A percentile compares a stretch with the other conserved stretches of the same genome.
Evolutionary conservation across 768 basidiomycete genomes (phyloP).

Genomic region (Phylloporus sp.): DNA sequence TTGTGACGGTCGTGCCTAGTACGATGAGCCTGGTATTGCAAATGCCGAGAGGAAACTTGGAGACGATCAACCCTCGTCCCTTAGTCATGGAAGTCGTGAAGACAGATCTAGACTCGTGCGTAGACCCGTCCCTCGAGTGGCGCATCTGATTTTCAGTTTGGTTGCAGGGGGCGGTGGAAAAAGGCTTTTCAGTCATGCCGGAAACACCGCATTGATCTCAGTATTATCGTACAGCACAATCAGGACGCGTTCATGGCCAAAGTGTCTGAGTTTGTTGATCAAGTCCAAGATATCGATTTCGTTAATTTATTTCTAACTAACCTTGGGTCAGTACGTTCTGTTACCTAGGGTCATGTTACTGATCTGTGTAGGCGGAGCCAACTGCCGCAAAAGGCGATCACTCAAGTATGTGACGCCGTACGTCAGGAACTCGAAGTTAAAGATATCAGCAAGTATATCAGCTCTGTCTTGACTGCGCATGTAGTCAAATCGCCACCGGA

Average conservation of each 20-base stretch:
- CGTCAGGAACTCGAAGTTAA: constrained; percentile 64
- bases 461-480: constrained; percentile 87
- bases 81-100: constrained; percentile 83
- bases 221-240: constrained; percentile 80
- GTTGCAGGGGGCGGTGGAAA: constrained; percentile 62
- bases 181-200: constrained; percentile 89
- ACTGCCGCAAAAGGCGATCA: constrained; percentile 53
- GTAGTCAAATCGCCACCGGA: constrained; percentile 90
- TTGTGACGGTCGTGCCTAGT: constrained; percentile 84
- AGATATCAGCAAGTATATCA: constrained; percentile 77
- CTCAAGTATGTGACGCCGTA: constrained; percentile 71
- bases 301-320: constrained; percentile 88
- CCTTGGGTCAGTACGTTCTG: constrained; percentile 54
- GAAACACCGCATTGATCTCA: constrained; percentile 90
- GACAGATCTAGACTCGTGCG: constrained; percentile 61
- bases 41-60: constrained; percentile 96
- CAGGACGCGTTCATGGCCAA: constrained; percentile 58
- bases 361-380: constrained; percentile 48
- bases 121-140: background rate
- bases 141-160: background rate
- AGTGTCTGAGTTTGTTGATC: constrained; percentile 68
- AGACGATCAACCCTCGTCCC: constrained; percentile 91
- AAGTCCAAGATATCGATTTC: constrained; percentile 86
- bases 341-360: background rate
- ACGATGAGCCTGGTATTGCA: constrained; percentile 88